These are phyloP conservation scores for Phytopythium helicoides DNA, from an alignment of 352 stramenopile species.

Conservation along the genomic window DNA sequence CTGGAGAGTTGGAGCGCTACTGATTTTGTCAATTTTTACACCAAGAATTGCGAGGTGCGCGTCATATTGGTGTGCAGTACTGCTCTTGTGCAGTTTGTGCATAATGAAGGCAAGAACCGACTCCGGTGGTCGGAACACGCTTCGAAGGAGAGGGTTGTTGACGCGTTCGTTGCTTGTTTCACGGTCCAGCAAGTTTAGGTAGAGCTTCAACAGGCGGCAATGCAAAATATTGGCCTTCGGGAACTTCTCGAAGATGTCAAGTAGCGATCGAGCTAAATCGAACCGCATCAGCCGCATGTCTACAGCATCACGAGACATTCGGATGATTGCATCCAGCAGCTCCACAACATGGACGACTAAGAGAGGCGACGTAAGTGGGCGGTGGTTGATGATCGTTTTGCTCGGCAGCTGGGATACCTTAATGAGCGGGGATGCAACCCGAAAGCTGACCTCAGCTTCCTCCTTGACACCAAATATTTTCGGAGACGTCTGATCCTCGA, in stretches of 20 bases:
- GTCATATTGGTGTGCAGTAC: conserved; percentile 54
- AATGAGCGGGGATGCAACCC: conserved; percentile 1
- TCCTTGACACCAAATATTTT: conserved; percentile 3
- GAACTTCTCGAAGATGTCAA: conserved; percentile 73
- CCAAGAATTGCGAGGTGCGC: conserved; percentile 71
- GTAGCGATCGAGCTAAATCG: conserved; percentile 55
- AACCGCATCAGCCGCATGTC: conserved; percentile 51
- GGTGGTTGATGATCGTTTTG: conserved; percentile 59
- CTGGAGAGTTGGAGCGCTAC: conserved; percentile 62
- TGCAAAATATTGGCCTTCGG: conserved; percentile 72
- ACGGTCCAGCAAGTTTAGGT: conserved; percentile 65
- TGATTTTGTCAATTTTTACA: conserved; percentile 82
- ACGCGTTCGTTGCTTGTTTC: conserved; percentile 55
- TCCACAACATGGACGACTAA: conserved; percentile 68
- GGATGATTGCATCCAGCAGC: conserved; percentile 56
- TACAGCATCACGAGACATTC: conserved; percentile 58
- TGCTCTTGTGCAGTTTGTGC: conserved; percentile 52
- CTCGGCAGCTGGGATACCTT: conserved; percentile 17
- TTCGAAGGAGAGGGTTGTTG: conserved; percentile 74
- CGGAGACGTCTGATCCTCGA: background rate
- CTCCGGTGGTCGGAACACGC: conserved; percentile 64
- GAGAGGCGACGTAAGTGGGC: conserved; percentile 55
- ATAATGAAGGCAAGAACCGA: conserved; percentile 72
- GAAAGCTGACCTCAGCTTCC: conserved; percentile 12
- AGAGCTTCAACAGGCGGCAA: conserved; percentile 65